Conservation (phyloP, 1,139 yeast genomes). For the Geotrichum siamense region DNA sequence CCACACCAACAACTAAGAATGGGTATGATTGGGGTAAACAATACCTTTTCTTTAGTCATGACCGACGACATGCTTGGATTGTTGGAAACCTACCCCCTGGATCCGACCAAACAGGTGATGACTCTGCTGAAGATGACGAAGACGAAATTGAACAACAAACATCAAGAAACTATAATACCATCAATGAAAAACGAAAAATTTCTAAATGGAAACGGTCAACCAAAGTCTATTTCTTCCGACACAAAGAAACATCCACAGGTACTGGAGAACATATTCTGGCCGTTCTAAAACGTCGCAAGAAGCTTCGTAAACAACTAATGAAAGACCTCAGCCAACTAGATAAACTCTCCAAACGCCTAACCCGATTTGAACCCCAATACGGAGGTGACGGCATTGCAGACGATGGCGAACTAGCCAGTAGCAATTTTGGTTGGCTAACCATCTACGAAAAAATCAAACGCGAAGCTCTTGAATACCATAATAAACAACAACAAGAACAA, state of each 20-base stretch:
- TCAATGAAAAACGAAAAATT: background rate
- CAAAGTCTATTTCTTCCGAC: conserved; percentile 16
- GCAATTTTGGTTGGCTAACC: conserved; percentile 19
- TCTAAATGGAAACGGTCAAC: conserved; percentile 10
- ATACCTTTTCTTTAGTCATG: conserved; percentile 2
- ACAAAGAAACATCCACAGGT: conserved; percentile 7
- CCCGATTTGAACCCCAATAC: background rate
- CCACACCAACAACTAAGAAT: background rate
- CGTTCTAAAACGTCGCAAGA: conserved; percentile 17
- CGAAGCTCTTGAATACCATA: no score
- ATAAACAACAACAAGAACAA: no score
- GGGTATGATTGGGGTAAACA: background rate
- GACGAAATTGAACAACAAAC: conserved; percentile 1
- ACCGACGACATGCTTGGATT: conserved; percentile 13
- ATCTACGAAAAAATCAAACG: conserved; percentile 12
- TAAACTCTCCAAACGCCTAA: background rate
- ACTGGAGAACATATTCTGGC: conserved; percentile 11
- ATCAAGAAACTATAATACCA: no score
- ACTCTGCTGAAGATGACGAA: background rate
- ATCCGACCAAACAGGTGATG: background rate
- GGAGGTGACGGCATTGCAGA: conserved; percentile 9
- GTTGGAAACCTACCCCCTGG: conserved; percentile 15
- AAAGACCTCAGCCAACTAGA: conserved; percentile 11
- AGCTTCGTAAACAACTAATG: conserved; percentile 14
- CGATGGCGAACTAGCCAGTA: conserved; percentile 11